A percentile compares a stretch with the other conserved stretches of the same genome.
Evolutionary conservation across 2,329 filamentous ascomycete genomes (phyloP).

Genomic region (Hansfordia pulvinata): DNA sequence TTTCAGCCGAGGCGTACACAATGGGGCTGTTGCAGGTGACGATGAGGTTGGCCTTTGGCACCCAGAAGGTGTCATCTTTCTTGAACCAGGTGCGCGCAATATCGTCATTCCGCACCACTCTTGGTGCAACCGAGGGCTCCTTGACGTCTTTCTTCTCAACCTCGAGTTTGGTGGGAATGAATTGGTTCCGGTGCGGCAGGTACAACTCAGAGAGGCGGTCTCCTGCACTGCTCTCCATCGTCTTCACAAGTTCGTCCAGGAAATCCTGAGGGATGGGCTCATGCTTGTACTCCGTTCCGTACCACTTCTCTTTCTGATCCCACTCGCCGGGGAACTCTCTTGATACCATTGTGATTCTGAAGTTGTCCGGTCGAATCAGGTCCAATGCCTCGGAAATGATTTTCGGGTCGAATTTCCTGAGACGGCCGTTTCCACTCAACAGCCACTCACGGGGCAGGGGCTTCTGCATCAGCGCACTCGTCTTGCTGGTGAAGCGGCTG

Average conservation of each 20-base stretch:
- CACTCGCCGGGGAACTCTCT: conserved; percentile 74
- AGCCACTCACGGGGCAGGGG: conserved; percentile 77
- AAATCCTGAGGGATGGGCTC: conserved; percentile 70
- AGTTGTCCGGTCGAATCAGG: conserved; percentile 75
- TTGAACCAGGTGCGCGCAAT: conserved; percentile 85
- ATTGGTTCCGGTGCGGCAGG: conserved; percentile 86
- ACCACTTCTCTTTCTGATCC: conserved; percentile 91
- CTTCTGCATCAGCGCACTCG: conserved; percentile 84
- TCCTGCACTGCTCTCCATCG: conserved; percentile 40
- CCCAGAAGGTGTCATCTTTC: conserved; percentile 98
- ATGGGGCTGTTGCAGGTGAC: conserved; percentile 70
- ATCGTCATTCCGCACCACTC: conserved; percentile 73
- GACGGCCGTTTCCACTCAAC: conserved; percentile 62
- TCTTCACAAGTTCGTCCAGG: conserved; percentile 53
- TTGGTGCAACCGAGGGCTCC: conserved; percentile 59
- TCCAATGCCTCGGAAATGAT: conserved; percentile 61
- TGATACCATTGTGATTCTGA: conserved; percentile 71
- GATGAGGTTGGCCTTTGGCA: conserved; percentile 81
- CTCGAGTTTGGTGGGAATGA: conserved; percentile 84
- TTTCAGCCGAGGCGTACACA: conserved; percentile 66
- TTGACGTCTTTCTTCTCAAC: conserved; percentile 90
- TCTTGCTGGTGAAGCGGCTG: conserved; percentile 74
- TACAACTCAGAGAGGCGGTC: conserved; percentile 60
- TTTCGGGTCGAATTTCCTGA: conserved; percentile 70
- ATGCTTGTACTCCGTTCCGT: conserved; percentile 83